Percentiles rank a stretch among this genome's conserved stretches.
Conservation (phyloP, 495 filamentous ascomycete species). For the Xylaria intraflava region DNA sequence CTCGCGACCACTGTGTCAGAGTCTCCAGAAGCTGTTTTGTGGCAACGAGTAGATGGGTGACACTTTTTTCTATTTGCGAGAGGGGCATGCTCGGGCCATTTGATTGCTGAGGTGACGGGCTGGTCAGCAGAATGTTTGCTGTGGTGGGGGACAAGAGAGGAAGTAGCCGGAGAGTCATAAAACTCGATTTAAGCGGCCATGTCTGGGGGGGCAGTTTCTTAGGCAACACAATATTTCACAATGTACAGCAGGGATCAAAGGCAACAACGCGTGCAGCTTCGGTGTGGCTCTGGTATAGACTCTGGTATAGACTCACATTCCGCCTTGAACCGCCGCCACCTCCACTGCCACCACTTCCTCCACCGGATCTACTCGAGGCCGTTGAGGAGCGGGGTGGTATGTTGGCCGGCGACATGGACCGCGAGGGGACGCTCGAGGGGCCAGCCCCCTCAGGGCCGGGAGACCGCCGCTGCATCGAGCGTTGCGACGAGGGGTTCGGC, state of each 20-base stretch:
- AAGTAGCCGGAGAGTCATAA: neutral
- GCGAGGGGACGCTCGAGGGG: constrained; percentile 52
- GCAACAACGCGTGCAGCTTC: neutral
- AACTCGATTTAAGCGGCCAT: neutral
- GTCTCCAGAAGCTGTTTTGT: constrained; percentile 98
- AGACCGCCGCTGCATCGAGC: constrained; percentile 43
- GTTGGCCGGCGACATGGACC: constrained; percentile 63
- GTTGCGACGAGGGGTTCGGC: constrained; percentile 28
- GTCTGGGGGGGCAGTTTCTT: neutral
- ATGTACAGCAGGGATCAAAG: neutral
- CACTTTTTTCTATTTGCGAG: constrained; percentile 95
- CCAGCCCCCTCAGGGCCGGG: constrained; percentile 41
- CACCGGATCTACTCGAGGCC: constrained; percentile 31
- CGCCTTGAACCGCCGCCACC: constrained; percentile 33
- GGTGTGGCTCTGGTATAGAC: neutral
- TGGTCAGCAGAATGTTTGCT: neutral
- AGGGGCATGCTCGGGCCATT: constrained; percentile 47
- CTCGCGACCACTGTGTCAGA: constrained; percentile 92
- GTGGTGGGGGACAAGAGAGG: neutral
- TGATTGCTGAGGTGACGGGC: constrained; percentile 29
- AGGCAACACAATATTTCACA: neutral
- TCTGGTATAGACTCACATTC: constrained; percentile 41
- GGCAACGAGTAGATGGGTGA: constrained; percentile 93
- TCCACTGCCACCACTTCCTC: constrained; percentile 24
- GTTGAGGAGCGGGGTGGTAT: constrained; percentile 48